These are phyloP conservation scores for Polygonum aviculare DNA, from an alignment of 148 eudicot species.

Conservation along the genomic window DNA sequence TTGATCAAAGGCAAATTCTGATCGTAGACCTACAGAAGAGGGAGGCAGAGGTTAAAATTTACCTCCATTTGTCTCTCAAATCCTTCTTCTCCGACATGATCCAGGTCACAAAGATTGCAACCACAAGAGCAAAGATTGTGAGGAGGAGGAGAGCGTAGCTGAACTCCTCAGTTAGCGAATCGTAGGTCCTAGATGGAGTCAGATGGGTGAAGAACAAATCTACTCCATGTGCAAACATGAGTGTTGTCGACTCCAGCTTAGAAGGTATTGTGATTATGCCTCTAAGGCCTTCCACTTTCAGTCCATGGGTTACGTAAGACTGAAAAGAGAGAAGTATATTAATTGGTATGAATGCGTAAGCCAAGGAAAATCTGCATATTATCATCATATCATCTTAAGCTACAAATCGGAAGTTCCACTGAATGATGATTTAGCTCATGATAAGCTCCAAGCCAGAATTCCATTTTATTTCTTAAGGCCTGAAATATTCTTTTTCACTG, in stretches of 20 bases:
- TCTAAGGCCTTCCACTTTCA: constrained; percentile 91
- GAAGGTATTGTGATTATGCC: constrained; percentile 76
- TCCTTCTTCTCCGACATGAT: constrained; percentile 86
- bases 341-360: background rate
- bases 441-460: background rate
- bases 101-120: constrained; percentile 85
- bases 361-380: background rate
- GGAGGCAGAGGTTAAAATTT: constrained; percentile 14
- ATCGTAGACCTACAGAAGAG: background rate
- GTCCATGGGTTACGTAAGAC: constrained; percentile 80
- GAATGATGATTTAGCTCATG: background rate
- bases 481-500: background rate
- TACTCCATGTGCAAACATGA: constrained; percentile 75
- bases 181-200: constrained; percentile 89
- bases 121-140: constrained; percentile 74
- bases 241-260: constrained; percentile 92
- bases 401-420: background rate
- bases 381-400: background rate
- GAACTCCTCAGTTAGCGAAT: constrained; percentile 94
- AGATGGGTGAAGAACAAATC: constrained; percentile 82
- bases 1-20: background rate
- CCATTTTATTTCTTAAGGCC: background rate
- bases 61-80: constrained; percentile 93
- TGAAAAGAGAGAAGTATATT: constrained; percentile 22
- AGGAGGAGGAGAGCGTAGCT: constrained; percentile 86